These are phyloP conservation scores for Cercophora samala DNA, from an alignment of 495 filamentous ascomycete species.

Conservation along the genomic window DNA sequence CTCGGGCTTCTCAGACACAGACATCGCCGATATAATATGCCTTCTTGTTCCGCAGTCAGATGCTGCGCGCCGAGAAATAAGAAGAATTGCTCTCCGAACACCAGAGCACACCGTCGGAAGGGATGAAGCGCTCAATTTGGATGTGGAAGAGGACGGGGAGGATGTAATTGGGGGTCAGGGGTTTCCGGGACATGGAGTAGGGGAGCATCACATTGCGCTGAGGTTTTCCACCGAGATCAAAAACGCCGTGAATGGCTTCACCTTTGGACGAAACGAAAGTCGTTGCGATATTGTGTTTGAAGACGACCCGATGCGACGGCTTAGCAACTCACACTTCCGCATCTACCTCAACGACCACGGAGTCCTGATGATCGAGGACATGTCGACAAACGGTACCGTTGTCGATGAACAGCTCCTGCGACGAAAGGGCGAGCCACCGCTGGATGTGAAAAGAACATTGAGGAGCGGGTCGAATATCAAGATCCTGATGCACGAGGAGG, in stretches of 20 bases:
- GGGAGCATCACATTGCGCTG: slow-evolving; percentile 70
- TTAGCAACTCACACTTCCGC: slow-evolving; percentile 90
- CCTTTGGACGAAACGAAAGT: slow-evolving; percentile 72
- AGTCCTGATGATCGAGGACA: slow-evolving; percentile 85
- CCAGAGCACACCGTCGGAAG: slow-evolving; percentile 37
- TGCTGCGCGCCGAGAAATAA: slow-evolving; percentile 65
- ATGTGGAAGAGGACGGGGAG: slow-evolving; percentile 37
- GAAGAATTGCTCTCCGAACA: slow-evolving; percentile 46
- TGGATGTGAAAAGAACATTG: slow-evolving; percentile 57
- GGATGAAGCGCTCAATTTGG: slow-evolving; percentile 47
- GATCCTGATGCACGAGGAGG: slow-evolving; percentile 54
- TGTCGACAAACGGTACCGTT: slow-evolving; percentile 87
- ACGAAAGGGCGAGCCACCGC: slow-evolving; percentile 39
- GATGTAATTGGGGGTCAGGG: slow-evolving; percentile 38
- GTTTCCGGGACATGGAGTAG: slow-evolving; percentile 42
- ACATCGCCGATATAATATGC: slow-evolving; percentile 83
- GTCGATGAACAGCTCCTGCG: slow-evolving; percentile 67
- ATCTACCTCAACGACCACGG: slow-evolving; percentile 79
- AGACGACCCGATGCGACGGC: slow-evolving; percentile 53
- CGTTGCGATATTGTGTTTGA: slow-evolving; percentile 71
- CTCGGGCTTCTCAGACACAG: slow-evolving; percentile 73
- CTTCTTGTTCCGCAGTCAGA: slow-evolving; percentile 77
- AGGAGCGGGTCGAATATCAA: slow-evolving; percentile 68
- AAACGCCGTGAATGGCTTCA: slow-evolving; percentile 64
- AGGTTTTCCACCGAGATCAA: slow-evolving; percentile 69